Conservation (phyloP, 768 basidiomycete species). For the Russula ochroleuca region DNA sequence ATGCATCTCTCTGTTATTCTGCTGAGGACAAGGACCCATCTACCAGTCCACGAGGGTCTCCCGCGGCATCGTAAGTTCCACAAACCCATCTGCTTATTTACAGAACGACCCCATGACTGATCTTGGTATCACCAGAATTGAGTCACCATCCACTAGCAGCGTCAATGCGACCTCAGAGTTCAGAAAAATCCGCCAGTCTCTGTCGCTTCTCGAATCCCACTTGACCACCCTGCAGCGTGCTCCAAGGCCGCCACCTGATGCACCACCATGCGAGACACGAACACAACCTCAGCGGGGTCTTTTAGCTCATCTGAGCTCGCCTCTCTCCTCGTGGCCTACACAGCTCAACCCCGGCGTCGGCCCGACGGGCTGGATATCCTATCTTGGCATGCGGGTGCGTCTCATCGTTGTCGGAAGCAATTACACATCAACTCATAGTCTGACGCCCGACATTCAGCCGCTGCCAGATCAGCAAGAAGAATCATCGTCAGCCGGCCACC, state of each 20-base stretch:
- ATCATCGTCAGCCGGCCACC: slow-evolving; percentile 5
- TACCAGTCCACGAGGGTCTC: slow-evolving; percentile 18
- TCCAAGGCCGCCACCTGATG: slow-evolving; percentile 1
- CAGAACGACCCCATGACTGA: not conserved
- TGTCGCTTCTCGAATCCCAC: slow-evolving; percentile 27
- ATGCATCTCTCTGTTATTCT: slow-evolving; percentile 26
- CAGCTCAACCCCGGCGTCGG: slow-evolving; percentile 23
- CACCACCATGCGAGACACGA: not conserved
- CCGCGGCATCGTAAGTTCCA: slow-evolving; percentile 17
- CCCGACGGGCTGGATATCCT: slow-evolving; percentile 27
- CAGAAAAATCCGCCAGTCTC: slow-evolving; percentile 27
- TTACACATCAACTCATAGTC: not conserved
- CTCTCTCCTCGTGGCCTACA: slow-evolving; percentile 23
- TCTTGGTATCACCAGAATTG: not conserved
- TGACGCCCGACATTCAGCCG: slow-evolving; percentile 11
- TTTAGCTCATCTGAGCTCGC: slow-evolving; percentile 15
- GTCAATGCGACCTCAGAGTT: slow-evolving; percentile 27
- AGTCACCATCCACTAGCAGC: slow-evolving; percentile 9
- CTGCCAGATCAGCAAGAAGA: slow-evolving; percentile 25
- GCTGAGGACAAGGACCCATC: slow-evolving; percentile 26
- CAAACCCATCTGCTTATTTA: too few relatives aligned
- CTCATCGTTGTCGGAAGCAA: not conserved
- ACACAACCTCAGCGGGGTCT: slow-evolving; percentile 12
- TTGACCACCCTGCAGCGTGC: slow-evolving; percentile 12
- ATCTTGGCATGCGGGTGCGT: slow-evolving; percentile 26